Base-by-base conservation (phyloP, 805 yeast genomes). In the Maudiozyma barnettii region DNA sequence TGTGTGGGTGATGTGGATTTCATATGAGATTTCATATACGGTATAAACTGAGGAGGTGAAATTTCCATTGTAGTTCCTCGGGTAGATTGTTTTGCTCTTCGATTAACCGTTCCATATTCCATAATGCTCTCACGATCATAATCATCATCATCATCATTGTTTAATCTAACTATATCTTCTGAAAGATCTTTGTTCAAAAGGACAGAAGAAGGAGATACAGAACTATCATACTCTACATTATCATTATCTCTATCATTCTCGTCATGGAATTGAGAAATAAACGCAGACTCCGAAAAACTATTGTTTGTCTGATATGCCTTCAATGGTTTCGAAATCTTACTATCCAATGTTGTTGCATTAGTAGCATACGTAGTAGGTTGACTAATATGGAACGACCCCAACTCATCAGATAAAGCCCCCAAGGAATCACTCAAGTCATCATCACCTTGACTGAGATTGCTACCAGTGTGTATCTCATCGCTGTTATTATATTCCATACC, bases 71-170 rank as follows among this genome's bases (percentile, higher is more conserved):
- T 44, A 14, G 51, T 48, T 6, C 48, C 48, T 31, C 44, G 39
- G 18, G 49, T 41, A 2, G 49, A 39, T 8, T 47, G 33, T 33
- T 48, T 45, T 44, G 44, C 49, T 47, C 48, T 46, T 47, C 30
- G 56, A 45, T 48, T 40, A 1, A 51, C 53, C 14, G 53, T 47
- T 4, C 44, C 46, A 33, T 42, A 44, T 10, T 40, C 39, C 39
- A 36, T 36, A 16, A 36, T 30, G n/a, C 36, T 33, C 18, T 33
- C 36, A 33, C n/a, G 16, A 5, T 16, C 36, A 33, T 45, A 31
- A 18, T 26, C 21, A 12, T 39, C 16, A 16, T 41, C 38, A 6
- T 31, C 37, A 22, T 38, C 45, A 30, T 41, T 41, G 41, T 40
- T 20, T 39, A n/a, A n/a, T n/a, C 38, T 37, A 5, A 10, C 18